phyloP scores from a whole-genome alignment of 2,329 filamentous ascomycete species.

The Hypoxylon sp. region DNA sequence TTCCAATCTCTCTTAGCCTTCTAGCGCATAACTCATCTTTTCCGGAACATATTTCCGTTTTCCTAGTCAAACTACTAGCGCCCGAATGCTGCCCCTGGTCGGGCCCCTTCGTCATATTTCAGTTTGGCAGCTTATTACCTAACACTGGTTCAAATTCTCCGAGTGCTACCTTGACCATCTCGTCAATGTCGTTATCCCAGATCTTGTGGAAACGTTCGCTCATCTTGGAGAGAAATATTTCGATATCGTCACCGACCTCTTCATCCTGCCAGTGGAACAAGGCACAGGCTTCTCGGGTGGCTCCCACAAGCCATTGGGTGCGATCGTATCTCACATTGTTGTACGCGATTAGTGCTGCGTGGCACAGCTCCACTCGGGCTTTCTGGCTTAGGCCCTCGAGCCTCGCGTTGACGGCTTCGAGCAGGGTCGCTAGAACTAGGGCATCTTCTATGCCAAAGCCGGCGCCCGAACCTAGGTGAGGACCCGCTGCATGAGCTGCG shows the following conservation, averaged over 20 bases:
- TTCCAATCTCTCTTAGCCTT: slow-evolving; percentile 3
- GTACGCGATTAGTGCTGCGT: slow-evolving; percentile 50
- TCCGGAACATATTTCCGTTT: slow-evolving; percentile 8
- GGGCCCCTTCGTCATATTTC: background rate
- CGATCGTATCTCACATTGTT: slow-evolving; percentile 52
- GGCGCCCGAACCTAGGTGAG: slow-evolving; percentile 70
- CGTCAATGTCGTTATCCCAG: slow-evolving; percentile 52
- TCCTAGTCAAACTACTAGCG: slow-evolving; percentile 18
- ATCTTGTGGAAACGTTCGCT: slow-evolving; percentile 49
- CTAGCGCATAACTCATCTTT: slow-evolving; percentile 9
- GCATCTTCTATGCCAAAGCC: slow-evolving; percentile 71
- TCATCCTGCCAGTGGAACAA: slow-evolving; percentile 53
- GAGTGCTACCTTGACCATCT: slow-evolving; percentile 47
- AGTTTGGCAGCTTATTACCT: slow-evolving; percentile 9
- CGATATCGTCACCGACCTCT: slow-evolving; percentile 43
- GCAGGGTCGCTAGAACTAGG: slow-evolving; percentile 52
- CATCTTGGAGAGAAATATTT: slow-evolving; percentile 46
- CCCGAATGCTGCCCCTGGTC: slow-evolving; percentile 1
- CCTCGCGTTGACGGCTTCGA: slow-evolving; percentile 44
- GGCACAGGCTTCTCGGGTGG: slow-evolving; percentile 51
- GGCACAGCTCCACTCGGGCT: slow-evolving; percentile 42
- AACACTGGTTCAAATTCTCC: slow-evolving; percentile 31
- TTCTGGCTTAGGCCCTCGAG: slow-evolving; percentile 13
- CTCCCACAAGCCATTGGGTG: slow-evolving; percentile 53
- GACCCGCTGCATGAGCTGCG: slow-evolving; percentile 69